Evolutionary conservation across 2,329 filamentous ascomycete genomes (phyloP), one percentile per base, ranked within the genome.

Genomic region (Hypoxylon sp.): DNA sequence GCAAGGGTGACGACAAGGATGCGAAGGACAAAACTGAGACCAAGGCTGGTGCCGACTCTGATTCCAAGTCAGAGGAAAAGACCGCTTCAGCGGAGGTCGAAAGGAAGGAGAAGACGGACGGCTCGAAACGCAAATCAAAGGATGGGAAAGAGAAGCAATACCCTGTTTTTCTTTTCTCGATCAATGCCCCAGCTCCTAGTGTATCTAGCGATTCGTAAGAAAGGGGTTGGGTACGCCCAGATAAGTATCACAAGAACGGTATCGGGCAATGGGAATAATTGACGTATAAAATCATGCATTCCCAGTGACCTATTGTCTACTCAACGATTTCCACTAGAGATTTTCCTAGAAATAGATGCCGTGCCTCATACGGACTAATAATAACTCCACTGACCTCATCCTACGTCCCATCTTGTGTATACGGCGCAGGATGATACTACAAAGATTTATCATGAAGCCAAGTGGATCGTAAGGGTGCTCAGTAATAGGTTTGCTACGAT

Each of bases 1-100:
- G 76, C 49, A 67, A 78, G 4, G 40, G 74, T 1, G 73, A 74
- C 60, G 33, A 75, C 67, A 51, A 56, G 18, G 13, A 1, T 73
- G 49, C 20, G 33, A 21, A 49, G 13, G 21, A 73, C 47, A 63
- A 72, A 26, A 63, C 65, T 7, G 64, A 69, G 26, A 63, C 70
- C 18, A 62, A 69, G 24, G 20, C 49, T 7, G 31, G 56, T 45
- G 37, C 9, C 10, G 31, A 49, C 11, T 13, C 33, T 6, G 10
- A 20, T 40, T 8, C 2, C 3, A 20, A 38, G 6, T 21, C 40
- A 9, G 45, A 56, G 42, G 29, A 55, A n/a, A n/a, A n/a, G n/a
- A 40, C 55, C 2, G 17, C 10, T 4, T 4, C 56, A 8, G 9
- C 31, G 4, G 9, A 27, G 8, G 45, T 62, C 10, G 18, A 58